Base-by-base conservation (phyloP, 306 rosid genomes). In the Crataegus laevigata region DNA sequence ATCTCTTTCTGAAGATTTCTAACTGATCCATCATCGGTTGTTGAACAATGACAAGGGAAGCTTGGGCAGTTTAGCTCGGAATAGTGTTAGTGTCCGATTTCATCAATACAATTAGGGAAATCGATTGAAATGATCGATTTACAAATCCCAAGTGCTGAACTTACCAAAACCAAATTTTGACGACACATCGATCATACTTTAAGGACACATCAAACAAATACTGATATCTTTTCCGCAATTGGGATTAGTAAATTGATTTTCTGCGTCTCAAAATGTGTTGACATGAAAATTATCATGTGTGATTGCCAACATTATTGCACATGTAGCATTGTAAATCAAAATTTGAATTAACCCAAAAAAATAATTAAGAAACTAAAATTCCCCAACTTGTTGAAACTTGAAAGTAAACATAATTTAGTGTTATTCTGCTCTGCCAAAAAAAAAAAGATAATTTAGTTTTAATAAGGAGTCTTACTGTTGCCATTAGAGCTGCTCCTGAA, bases 401-500 rank as follows among this genome's bases (percentile, higher is more conserved):
- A 15, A 62, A 62, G n/a, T 2, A 5, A 25, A 28, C 22, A 62
- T 32, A 62, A 29, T 28, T 62, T 17, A 24, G 34, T 4, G 65
- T 59, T 25, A 57, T 40, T 40, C 3, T 40, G 43, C 43, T 40
- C 43, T 40, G 43, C 11, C 12, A 9, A 38, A 38, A 38, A 38
- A 38, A 38, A 57, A 22, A 7, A 59, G 6, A 62, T 36, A 17
- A 17, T 62, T 62, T 10, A 28, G 11, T 17, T 36, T 62, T 62
- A 60, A 17, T 18, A 47, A 13, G 11, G 26, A 30, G n/a, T 68
- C 76, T 68, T 68, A 80, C 80, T 38, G 75, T 40, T 22, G 68
- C 80, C 84, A 80, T 69, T 2, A 75, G 63, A 51, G 73, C 80
- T 62, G 76, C 76, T 14, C 80, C 84, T 4, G 80, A 47, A 63